phyloP scores from a whole-genome alignment of 495 filamentous ascomycete species.

The Penicillium tannophilum region DNA sequence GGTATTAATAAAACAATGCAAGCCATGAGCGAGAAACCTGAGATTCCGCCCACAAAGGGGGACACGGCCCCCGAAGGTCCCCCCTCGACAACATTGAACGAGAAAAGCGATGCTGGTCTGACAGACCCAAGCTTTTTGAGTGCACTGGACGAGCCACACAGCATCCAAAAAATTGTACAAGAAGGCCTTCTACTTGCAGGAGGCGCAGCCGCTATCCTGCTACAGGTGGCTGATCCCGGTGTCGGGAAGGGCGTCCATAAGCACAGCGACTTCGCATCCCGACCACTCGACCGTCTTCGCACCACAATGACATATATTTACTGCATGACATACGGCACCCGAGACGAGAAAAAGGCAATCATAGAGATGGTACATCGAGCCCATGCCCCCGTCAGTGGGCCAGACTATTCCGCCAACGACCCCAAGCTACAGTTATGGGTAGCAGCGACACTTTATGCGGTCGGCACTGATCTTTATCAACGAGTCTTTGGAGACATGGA shows the following conservation, averaged over 20 bases:
- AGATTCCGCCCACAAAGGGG: not conserved
- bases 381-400: constrained; percentile 34
- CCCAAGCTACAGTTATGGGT: constrained; percentile 45
- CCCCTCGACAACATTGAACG: not conserved
- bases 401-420: constrained; percentile 37
- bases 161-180: constrained; percentile 37
- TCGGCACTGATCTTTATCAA: constrained; percentile 38
- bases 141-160: constrained; percentile 27
- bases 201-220: constrained; percentile 40
- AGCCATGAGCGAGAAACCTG: not conserved
- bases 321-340: constrained; percentile 43
- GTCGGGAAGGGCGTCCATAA: constrained; percentile 34
- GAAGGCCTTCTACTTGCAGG: constrained; percentile 42
- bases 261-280: constrained; percentile 45
- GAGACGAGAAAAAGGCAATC: constrained; percentile 34
- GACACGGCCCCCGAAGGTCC: too few relatives aligned
- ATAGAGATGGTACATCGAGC: constrained; percentile 40
- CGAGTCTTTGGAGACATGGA: constrained; percentile 34
- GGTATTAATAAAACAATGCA: not conserved
- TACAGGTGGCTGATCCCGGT: constrained; percentile 45
- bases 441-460: constrained; percentile 42
- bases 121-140: constrained; percentile 8
- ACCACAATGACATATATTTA: constrained; percentile 49
- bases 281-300: constrained; percentile 42
- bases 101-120: not conserved